Base-by-base conservation (phyloP, 2,329 filamentous ascomycete genomes). In the Pestalotiopsis sp. region DNA sequence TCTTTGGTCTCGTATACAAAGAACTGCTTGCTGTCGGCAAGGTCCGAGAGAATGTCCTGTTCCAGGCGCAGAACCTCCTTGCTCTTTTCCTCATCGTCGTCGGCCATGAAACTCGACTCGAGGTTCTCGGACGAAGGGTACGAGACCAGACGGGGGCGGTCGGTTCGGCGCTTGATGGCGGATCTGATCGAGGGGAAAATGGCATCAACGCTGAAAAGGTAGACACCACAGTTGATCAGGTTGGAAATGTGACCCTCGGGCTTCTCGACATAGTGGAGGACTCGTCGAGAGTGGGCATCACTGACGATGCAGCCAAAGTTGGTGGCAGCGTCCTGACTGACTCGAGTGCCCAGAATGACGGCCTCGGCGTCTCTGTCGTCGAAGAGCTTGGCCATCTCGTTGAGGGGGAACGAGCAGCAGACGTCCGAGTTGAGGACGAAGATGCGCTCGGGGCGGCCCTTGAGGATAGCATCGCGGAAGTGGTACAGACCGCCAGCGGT, bases 301-400 rank as follows among this genome's bases (percentile, higher is more conserved):
- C 93, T 96, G 68, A 98, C 96, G 78, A 98, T 97, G 87, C 96
- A 99, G 72, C 96, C 96, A 80, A 98, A 99, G 86, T 98, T 98
- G 76, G 89, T 92, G 40, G 96, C 95, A 23, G 95, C 93, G 68
- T 98, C 95, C 78, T 97, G 93, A 78, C 90, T 91, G 69, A 98
- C 94, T 67, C 94, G 88, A 56, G 96, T 99, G 66, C 96, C 96
- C 72, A 99, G 86, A 80, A 99, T 98, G 74, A 98, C 92, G 40
- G 96, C 96, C 85, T 98, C 96, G 68, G 95, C 96, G 76, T 98
- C 93, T 84, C 94, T 97, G 80, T 97, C 95, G 77, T 94, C 92
- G 80, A 97, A 97, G 74, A 98, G 87, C 81, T 92, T 91, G 72
- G 98, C 92, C 96, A 99, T 98, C 81, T 98, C 94, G 74, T 91